A percentile compares a stretch with the other conserved stretches of the same genome.
Evolutionary conservation across 2,329 filamentous ascomycete species (phyloP).

Genomic region (Fonsecaea multimorphosa): DNA sequence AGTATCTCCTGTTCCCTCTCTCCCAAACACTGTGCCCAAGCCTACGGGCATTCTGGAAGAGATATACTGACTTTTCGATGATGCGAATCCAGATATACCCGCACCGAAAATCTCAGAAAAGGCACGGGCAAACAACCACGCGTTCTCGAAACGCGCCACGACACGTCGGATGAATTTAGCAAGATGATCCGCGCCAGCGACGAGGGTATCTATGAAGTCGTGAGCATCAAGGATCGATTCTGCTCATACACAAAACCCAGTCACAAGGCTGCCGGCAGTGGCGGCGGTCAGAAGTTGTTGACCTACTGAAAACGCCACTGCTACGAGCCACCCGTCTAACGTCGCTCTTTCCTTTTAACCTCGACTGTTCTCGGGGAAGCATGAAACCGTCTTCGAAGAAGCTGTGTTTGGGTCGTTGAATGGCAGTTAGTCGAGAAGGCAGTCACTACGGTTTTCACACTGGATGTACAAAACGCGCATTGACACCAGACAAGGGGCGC

Average conservation of each 20-base stretch:
- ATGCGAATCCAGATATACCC: constrained; percentile 69
- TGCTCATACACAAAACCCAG: constrained; percentile 80
- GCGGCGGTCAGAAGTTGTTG: constrained; percentile 32
- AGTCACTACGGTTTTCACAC: background rate
- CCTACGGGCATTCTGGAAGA: background rate
- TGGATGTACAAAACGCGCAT: background rate
- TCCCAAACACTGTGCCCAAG: background rate
- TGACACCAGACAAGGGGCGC: too few species aligned
- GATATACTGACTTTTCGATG: constrained; percentile 32
- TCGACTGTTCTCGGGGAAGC: background rate
- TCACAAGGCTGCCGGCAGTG: constrained; percentile 45
- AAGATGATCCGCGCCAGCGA: constrained; percentile 85
- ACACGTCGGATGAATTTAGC: constrained; percentile 78
- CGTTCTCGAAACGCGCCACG: constrained; percentile 88
- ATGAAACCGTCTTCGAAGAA: background rate
- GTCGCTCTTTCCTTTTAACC: background rate
- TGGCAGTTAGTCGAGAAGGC: background rate
- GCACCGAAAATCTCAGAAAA: constrained; percentile 76
- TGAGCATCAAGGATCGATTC: constrained; percentile 90
- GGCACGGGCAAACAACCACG: constrained; percentile 71
- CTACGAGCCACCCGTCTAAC: background rate
- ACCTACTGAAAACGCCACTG: constrained; percentile 21
- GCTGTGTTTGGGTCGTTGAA: background rate
- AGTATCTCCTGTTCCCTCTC: constrained; percentile 22
- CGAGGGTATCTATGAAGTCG: constrained; percentile 96